Percentiles rank a stretch among this genome's conserved stretches.
These are phyloP conservation scores for Moricandia arvensis DNA, from an alignment of 345 rosid species.

Conservation along the genomic window DNA sequence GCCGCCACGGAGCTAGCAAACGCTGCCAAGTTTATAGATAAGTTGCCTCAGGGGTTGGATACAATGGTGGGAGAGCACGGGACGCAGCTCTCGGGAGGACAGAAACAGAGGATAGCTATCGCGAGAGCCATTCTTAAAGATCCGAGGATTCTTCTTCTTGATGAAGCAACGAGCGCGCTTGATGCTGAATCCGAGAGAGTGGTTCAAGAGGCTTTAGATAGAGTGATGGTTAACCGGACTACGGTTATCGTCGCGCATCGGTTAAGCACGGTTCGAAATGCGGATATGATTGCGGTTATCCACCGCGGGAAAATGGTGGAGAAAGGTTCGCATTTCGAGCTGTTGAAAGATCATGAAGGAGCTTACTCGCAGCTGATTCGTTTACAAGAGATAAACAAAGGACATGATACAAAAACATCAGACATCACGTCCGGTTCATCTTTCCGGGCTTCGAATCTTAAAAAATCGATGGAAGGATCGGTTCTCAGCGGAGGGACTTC, in stretches of 20 bases:
- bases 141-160: constrained; percentile 70
- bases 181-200: constrained; percentile 83
- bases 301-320: constrained; percentile 79
- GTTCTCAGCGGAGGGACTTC: constrained; percentile 20
- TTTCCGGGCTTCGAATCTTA: constrained; percentile 19
- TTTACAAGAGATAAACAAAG: constrained; percentile 56
- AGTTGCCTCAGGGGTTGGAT: constrained; percentile 80
- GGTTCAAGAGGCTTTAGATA: constrained; percentile 84
- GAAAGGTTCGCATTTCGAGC: constrained; percentile 66
- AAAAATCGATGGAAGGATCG: constrained; percentile 28
- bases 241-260: constrained; percentile 86
- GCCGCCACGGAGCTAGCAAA: constrained; percentile 74
- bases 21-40: constrained; percentile 72
- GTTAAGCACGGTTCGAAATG: constrained; percentile 70
- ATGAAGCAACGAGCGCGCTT: constrained; percentile 90
- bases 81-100: constrained; percentile 92
- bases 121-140: constrained; percentile 87
- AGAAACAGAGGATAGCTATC: constrained; percentile 89
- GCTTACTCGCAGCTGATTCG: constrained; percentile 77
- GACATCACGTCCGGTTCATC: constrained; percentile 40
- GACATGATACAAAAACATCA: not conserved
- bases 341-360: constrained; percentile 65
- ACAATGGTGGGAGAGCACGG: constrained; percentile 96
- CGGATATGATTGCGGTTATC: constrained; percentile 73
- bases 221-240: constrained; percentile 74